Base-by-base conservation (phyloP, 345 rosid species). In the Durio zibethinus region DNA sequence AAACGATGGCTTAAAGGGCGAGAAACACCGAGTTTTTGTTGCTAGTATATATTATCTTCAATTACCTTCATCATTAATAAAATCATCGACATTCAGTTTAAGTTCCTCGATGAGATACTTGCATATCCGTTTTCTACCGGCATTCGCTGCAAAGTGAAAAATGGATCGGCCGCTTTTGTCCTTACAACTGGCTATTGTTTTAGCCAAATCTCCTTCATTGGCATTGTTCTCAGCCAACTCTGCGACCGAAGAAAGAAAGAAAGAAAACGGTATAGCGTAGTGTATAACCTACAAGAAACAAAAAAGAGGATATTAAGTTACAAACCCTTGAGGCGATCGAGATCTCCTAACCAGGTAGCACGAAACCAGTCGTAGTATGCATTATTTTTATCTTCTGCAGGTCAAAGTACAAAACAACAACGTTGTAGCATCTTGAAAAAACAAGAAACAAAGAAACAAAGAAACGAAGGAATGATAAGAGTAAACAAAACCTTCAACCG, bases 81-180 rank as follows among this genome's bases (percentile, higher is more conserved):
- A 47, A 72, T 52, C 36, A 10, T 72, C 56, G 10, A 35, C 15
- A 35, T 33, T 54, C n/a, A 52, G 43, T 33, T 52, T 52, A 7
- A 72, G 40, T 50, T 72, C 61, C 27, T 72, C 62, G 16, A 53
- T 29, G 10, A 53, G 75, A 53, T 72, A 72, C 62, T 50, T 18
- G 75, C 14, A 31, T 2, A 72, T 52, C 7, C 36, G 12, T 23
- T 15, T 20, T 33, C 62, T 50, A 8, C 61, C 47, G 15, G 42
- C 18, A 25, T 7, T 0, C 15, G 75, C 62, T 1, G 63, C 62
- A 10, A 18, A 20, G 20, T 72, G 61, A 25, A 72, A 50, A 10
- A 54, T 12, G 16, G 61, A 25, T 35, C 0, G 61, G 8, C 62
- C 62, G 2, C 10, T 11, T 2, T 43, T 10, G 57, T 15, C 56